Evolutionary conservation across 352 stramenopile genomes (phyloP).

Genomic region (Ophiocytium majus): DNA sequence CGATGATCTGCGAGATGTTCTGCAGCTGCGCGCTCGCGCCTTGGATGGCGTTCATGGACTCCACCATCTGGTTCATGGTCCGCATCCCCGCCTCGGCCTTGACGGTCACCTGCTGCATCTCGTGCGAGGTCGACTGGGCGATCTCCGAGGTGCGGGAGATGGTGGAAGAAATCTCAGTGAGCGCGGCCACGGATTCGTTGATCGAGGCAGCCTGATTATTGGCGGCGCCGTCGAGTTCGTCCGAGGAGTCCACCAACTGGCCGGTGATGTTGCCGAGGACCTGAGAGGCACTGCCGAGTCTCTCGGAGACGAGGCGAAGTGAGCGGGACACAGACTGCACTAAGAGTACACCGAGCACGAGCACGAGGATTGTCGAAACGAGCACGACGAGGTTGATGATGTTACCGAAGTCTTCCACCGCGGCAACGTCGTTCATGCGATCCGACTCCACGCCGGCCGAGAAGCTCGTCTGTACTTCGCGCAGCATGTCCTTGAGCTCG

Average conservation of each 20-base stretch:
- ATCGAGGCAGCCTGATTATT: not conserved
- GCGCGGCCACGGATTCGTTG: not conserved
- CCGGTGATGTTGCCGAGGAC: not conserved
- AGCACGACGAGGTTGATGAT: not conserved
- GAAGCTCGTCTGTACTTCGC: not conserved
- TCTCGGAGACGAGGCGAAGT: not conserved
- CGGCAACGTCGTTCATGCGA: not conserved
- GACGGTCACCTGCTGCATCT: not conserved
- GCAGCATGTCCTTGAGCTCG: not conserved
- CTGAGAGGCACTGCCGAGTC: not conserved
- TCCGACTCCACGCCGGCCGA: not conserved
- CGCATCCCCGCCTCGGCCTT: not conserved
- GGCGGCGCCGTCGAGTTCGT: not conserved
- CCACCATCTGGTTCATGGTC: not conserved
- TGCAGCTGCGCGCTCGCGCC: not conserved
- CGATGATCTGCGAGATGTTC: slow-evolving; percentile 3
- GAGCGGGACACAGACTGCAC: not conserved
- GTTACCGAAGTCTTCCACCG: not conserved
- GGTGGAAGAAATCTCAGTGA: not conserved
- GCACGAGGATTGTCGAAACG: not conserved
- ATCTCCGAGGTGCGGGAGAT: not conserved
- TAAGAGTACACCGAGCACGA: not conserved
- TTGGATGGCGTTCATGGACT: not conserved
- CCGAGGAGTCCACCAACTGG: not conserved
- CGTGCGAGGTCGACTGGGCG: not conserved